Percentiles rank a stretch among this genome's conserved stretches.
Conservation (phyloP, 495 filamentous ascomycete species). For the Penicillium turbatum region DNA sequence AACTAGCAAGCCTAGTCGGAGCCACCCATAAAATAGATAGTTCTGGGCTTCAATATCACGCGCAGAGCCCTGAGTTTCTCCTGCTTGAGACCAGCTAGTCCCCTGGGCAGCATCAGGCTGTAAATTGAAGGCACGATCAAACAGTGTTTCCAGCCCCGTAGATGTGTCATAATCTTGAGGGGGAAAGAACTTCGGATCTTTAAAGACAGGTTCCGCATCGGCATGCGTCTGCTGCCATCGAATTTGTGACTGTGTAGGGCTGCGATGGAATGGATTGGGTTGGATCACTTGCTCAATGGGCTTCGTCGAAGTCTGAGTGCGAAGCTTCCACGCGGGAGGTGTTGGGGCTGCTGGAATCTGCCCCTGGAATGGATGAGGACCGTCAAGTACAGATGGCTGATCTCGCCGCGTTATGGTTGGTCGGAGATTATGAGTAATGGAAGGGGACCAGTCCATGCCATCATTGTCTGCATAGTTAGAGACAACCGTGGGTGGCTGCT, state of each 20-base stretch:
- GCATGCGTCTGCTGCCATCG: conserved; percentile 19
- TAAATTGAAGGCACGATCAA: conserved; percentile 44
- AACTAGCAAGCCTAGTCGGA: conserved; percentile 33
- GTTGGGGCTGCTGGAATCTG: conserved; percentile 61
- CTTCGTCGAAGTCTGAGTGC: conserved; percentile 50
- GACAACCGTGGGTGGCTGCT: conserved; percentile 27
- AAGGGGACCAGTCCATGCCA: conserved; percentile 84
- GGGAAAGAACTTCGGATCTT: conserved; percentile 50
- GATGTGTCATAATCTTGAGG: conserved; percentile 37
- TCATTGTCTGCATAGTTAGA: conserved; percentile 40
- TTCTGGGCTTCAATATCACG: conserved; percentile 12
- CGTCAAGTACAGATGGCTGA: conserved; percentile 34
- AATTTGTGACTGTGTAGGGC: conserved; percentile 17
- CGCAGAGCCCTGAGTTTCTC: conserved; percentile 4
- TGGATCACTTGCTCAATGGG: conserved; percentile 34
- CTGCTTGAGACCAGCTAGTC: conserved; percentile 12
- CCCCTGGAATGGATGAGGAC: conserved; percentile 56
- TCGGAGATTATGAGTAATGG: conserved; percentile 43
- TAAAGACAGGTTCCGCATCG: conserved; percentile 35
- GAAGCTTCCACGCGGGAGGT: conserved; percentile 57
- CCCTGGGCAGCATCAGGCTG: conserved; percentile 33
- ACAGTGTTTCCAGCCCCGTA: conserved; percentile 46
- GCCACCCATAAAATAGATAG: conserved; percentile 25
- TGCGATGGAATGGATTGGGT: conserved; percentile 37
- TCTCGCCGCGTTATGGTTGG: conserved; percentile 36